phyloP scores from a whole-genome alignment of 139 green algal genomes.

The Picochlorum sp. region DNA sequence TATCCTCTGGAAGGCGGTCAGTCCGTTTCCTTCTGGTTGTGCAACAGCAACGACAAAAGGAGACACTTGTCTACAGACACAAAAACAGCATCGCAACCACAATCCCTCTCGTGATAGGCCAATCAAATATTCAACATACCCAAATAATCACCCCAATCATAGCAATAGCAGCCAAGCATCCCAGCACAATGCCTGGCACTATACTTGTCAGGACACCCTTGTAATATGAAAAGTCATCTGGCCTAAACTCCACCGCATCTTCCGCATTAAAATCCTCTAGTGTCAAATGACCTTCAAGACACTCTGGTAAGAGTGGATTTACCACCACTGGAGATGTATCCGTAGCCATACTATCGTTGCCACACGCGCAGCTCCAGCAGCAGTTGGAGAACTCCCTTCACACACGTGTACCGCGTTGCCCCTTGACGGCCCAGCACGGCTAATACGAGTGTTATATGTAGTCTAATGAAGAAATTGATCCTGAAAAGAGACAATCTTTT shows the following conservation, averaged over 20 bases:
- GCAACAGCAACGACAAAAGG: not conserved
- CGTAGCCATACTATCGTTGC: not conserved
- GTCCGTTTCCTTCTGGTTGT: not conserved
- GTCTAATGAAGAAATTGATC: no score
- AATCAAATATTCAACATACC: not conserved
- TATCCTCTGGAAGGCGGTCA: not conserved
- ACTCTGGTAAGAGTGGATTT: not conserved
- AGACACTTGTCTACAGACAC: not conserved
- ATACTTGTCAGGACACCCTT: conserved; percentile 12
- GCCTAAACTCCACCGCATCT: not conserved
- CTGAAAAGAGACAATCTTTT: no score
- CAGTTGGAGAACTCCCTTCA: not conserved
- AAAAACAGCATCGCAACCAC: no score
- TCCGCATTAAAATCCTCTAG: not conserved
- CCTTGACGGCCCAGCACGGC: no score
- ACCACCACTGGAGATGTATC: conserved; percentile 1
- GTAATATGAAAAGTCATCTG: not conserved
- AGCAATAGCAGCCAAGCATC: conserved; percentile 5
- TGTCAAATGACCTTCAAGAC: not conserved
- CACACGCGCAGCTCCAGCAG: not conserved
- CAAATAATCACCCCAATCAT: conserved; percentile 22
- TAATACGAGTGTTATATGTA: no score
- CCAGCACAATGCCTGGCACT: conserved; percentile 23
- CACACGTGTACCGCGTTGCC: not conserved
- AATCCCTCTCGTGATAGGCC: no score